A percentile compares a stretch with the other conserved stretches of the same genome.
These are phyloP conservation scores for Coriolopsis trogii DNA, from an alignment of 1,284 basidiomycete genomes.

Conservation along the genomic window DNA sequence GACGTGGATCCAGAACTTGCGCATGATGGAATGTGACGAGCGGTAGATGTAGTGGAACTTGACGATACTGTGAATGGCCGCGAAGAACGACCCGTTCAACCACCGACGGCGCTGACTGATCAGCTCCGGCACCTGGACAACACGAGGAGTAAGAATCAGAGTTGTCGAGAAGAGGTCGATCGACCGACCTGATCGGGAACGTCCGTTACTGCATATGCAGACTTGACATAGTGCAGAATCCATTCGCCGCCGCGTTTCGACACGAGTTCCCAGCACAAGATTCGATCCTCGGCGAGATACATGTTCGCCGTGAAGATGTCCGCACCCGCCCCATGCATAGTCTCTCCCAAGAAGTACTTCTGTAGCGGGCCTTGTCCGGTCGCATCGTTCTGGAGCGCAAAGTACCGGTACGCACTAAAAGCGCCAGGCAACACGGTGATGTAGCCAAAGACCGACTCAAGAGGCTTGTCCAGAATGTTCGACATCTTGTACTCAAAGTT, in stretches of 20 bases:
- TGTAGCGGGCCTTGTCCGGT: conserved; percentile 86
- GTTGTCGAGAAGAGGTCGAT: not conserved
- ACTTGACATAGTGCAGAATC: conserved; percentile 94
- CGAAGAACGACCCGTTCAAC: conserved; percentile 98
- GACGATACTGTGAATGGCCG: conserved; percentile 86
- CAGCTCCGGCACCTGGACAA: conserved; percentile 74
- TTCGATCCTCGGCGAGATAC: conserved; percentile 93
- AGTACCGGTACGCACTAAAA: conserved; percentile 91
- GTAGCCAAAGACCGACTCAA: conserved; percentile 88
- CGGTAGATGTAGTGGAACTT: conserved; percentile 95
- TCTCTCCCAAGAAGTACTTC: conserved; percentile 96
- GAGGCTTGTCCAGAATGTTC: conserved; percentile 89
- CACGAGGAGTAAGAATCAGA: not conserved
- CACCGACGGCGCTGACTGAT: conserved; percentile 93
- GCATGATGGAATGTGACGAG: conserved; percentile 79
- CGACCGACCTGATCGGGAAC: conserved; percentile 79
- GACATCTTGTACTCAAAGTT: conserved; percentile 99
- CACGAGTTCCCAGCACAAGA: conserved; percentile 94
- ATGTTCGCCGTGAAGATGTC: conserved; percentile 95
- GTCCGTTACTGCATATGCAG: conserved; percentile 90
- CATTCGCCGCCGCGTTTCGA: conserved; percentile 85
- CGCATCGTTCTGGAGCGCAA: conserved; percentile 86
- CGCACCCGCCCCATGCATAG: conserved; percentile 86
- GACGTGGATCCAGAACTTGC: conserved; percentile 94
- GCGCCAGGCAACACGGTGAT: conserved; percentile 93